phyloP scores from a whole-genome alignment of 441 rosid genomes.

The Pelargonium australe region DNA sequence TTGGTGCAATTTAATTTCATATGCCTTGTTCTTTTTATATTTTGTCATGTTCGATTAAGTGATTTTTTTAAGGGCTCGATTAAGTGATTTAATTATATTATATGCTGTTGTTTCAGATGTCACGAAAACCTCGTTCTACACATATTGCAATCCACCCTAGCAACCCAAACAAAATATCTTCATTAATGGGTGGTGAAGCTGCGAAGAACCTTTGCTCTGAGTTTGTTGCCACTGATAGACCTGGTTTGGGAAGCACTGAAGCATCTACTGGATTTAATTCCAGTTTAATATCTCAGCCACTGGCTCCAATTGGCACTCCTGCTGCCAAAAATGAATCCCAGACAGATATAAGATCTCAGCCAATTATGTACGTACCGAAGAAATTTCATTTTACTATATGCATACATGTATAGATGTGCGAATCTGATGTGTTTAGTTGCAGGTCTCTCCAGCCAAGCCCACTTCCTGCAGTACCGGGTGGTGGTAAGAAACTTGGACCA shows the following conservation, averaged over 20 bases:
- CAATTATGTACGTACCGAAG: conserved; percentile 40
- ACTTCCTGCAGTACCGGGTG: conserved; percentile 31
- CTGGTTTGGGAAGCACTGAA: conserved; percentile 32
- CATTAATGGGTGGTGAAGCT: conserved; percentile 37
- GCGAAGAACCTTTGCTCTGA: conserved; percentile 30
- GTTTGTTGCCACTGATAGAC: conserved; percentile 34
- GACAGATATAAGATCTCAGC: conserved; percentile 44
- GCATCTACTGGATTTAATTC: conserved; percentile 37
- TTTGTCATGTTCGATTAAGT: conserved; percentile 12
- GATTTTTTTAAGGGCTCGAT: conserved; percentile 18
- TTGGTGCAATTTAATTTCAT: conserved; percentile 20
- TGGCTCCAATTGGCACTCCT: conserved; percentile 81
- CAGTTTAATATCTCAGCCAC: conserved; percentile 38
- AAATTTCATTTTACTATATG: conserved; percentile 14
- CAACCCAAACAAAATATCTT: conserved; percentile 39
- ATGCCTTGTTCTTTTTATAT: conserved; percentile 10
- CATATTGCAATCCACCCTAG: conserved; percentile 30
- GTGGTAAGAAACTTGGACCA: conserved; percentile 41
- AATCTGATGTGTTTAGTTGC: conserved; percentile 24
- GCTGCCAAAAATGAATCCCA: conserved; percentile 49
- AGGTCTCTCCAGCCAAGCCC: conserved; percentile 53
- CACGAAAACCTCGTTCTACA: conserved; percentile 45
- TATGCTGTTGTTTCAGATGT: conserved; percentile 41
- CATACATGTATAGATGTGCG: conserved; percentile 7
- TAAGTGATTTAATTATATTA: too few relatives aligned